A percentile compares a stretch with the other conserved stretches of the same genome.
These are phyloP conservation scores for Amphichorda felina DNA, from an alignment of 2,329 filamentous ascomycete genomes.

Conservation along the genomic window DNA sequence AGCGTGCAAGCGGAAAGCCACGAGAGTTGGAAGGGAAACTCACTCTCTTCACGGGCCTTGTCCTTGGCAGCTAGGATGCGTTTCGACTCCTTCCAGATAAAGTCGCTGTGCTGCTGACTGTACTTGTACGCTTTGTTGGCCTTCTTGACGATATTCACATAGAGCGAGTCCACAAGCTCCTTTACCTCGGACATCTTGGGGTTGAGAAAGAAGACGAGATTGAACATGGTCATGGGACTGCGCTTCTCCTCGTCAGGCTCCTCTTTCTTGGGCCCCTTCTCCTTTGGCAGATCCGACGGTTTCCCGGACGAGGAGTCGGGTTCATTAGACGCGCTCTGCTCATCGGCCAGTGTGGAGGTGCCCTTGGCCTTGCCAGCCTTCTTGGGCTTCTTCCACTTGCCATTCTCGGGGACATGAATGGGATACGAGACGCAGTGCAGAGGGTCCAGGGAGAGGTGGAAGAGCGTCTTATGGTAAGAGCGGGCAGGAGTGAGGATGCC, in stretches of 20 bases:
- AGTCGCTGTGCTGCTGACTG: conserved; percentile 79
- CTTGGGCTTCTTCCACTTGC: conserved; percentile 60
- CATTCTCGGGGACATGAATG: conserved; percentile 69
- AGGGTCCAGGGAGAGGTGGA: conserved; percentile 72
- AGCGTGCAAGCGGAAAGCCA: conserved; percentile 1
- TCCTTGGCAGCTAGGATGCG: conserved; percentile 72
- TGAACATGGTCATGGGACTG: conserved; percentile 89
- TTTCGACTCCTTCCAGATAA: conserved; percentile 86
- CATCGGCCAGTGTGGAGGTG: conserved; percentile 6
- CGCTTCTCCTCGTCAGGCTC: conserved; percentile 48
- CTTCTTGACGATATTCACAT: conserved; percentile 82
- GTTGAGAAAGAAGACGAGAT: conserved; percentile 84
- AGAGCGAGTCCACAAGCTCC: conserved; percentile 62
- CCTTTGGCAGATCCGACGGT: conserved; percentile 11
- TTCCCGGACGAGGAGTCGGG: conserved; percentile 11
- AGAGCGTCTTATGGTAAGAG: conserved; percentile 68
- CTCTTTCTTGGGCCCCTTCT: conserved; percentile 23
- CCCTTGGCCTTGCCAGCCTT: conserved; percentile 23
- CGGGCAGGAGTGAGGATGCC: conserved; percentile 66
- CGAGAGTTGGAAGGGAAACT: conserved; percentile 13
- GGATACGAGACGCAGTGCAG: conserved; percentile 74
- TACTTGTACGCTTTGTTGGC: conserved; percentile 88
- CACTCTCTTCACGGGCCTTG: conserved; percentile 60
- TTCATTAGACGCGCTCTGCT: conserved; percentile 11
- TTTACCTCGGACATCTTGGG: conserved; percentile 69